Conservation (phyloP, 73 alveolate genomes). For the Paramecium sexaurelia region DNA sequence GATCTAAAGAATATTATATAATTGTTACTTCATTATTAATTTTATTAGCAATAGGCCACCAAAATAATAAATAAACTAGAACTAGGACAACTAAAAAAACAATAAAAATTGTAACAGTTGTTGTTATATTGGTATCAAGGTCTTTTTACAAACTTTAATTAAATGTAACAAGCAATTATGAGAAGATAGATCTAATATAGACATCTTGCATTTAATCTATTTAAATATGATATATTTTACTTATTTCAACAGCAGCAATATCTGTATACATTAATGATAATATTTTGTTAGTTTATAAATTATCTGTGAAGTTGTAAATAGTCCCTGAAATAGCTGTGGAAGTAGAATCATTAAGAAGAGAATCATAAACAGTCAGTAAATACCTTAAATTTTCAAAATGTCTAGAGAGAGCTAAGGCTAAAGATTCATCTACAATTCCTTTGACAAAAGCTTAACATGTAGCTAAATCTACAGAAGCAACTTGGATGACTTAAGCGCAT, state of each 20-base stretch:
- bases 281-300: not conserved
- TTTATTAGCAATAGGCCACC: slow-evolving; percentile 62
- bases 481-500: slow-evolving; percentile 1
- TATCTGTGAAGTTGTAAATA: slow-evolving; percentile 30
- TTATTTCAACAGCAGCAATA: slow-evolving; percentile 55
- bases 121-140: slow-evolving; percentile 58
- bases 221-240: not conserved
- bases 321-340: slow-evolving; percentile 43
- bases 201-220: slow-evolving; percentile 59
- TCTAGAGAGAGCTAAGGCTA: slow-evolving; percentile 61
- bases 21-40: slow-evolving; percentile 61
- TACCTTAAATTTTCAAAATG: slow-evolving; percentile 65
- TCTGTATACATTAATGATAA: slow-evolving; percentile 37
- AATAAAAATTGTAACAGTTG: slow-evolving; percentile 65
- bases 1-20: not conserved
- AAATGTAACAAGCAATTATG: not conserved
- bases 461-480: slow-evolving; percentile 18
- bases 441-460: slow-evolving; percentile 52
- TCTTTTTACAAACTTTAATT: slow-evolving; percentile 32
- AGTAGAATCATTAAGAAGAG: not conserved
- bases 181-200: slow-evolving; percentile 43
- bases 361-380: slow-evolving; percentile 42
- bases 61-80: slow-evolving; percentile 48
- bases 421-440: slow-evolving; percentile 64
- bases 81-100: slow-evolving; percentile 58